Conservation (phyloP, 768 basidiomycete genomes). For the Paxillus ammoniavirescens region DNA sequence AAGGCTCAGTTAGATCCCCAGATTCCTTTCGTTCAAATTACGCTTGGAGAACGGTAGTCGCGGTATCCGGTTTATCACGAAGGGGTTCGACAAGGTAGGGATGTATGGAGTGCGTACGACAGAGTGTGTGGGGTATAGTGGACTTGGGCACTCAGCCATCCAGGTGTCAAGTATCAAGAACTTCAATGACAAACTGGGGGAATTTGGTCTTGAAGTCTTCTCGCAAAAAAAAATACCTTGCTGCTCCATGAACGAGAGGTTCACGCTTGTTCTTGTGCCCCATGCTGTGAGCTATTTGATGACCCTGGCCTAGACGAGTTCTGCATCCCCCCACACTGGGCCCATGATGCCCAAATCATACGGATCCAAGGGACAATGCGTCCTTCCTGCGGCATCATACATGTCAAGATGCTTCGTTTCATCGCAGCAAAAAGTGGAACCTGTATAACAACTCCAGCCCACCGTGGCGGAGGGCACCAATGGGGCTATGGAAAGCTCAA, state of each 20-base stretch:
- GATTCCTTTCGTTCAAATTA: too few relatives aligned
- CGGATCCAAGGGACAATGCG: constrained; percentile 10
- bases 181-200: constrained; percentile 16
- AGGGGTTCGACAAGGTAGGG: constrained; percentile 19
- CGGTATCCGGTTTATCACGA: too few relatives aligned
- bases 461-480: constrained; percentile 20
- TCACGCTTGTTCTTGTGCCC: constrained; percentile 16
- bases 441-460: constrained; percentile 27
- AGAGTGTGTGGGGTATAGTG: constrained; percentile 28
- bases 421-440: constrained; percentile 19
- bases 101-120: constrained; percentile 21
- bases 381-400: constrained; percentile 9
- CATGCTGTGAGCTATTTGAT: constrained; percentile 17
- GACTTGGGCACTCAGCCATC: constrained; percentile 31
- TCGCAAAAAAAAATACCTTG: too few relatives aligned
- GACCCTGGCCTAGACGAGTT: constrained; percentile 15
- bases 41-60: too few relatives aligned
- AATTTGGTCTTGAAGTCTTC: constrained; percentile 1
- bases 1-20: too few relatives aligned
- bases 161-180: constrained; percentile 21
- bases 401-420: constrained; percentile 21
- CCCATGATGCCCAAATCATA: constrained; percentile 12
- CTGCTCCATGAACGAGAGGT: constrained; percentile 3
- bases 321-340: constrained; percentile 8
- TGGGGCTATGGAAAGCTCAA: constrained; percentile 20